Conservation (phyloP, 257 asterid genomes). For the Gardenia jasminoides region DNA sequence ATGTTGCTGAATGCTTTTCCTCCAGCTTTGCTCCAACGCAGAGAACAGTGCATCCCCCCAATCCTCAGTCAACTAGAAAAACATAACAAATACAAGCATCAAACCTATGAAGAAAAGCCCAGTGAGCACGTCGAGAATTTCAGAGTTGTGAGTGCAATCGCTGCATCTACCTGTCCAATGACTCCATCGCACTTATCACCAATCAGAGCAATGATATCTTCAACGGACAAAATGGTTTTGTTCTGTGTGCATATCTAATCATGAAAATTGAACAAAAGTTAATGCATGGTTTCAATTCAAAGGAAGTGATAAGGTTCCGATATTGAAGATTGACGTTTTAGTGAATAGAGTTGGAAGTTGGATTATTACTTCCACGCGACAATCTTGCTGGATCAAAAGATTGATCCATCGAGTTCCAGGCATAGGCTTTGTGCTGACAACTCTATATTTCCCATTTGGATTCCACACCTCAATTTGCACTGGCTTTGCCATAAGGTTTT, state of each 20-base stretch:
- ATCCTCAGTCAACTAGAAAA: constrained; percentile 77
- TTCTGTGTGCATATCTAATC: constrained; percentile 76
- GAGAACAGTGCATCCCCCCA: constrained; percentile 89
- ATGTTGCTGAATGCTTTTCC: constrained; percentile 96
- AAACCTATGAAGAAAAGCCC: neutral
- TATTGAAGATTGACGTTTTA: neutral
- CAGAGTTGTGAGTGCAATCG: neutral
- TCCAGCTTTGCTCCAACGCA: constrained; percentile 90
- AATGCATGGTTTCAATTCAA: neutral
- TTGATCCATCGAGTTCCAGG: constrained; percentile 97
- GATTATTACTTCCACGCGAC: constrained; percentile 80
- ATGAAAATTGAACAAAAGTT: neutral
- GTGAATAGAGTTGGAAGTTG: neutral
- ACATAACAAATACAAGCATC: neutral
- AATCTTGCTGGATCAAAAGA: constrained; percentile 76
- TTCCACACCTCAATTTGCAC: constrained; percentile 86
- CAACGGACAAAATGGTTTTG: constrained; percentile 90
- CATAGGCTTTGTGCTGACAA: constrained; percentile 88
- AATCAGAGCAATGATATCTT: constrained; percentile 76
- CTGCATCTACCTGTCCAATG: constrained; percentile 77
- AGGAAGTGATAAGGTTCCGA: neutral
- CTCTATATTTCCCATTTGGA: constrained; percentile 89
- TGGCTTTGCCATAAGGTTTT: constrained; percentile 61
- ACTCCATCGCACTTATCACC: constrained; percentile 90
- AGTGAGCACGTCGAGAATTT: neutral